Base-by-base conservation (phyloP, 1,139 yeast species). In the Sugiyamaella paludigena region DNA sequence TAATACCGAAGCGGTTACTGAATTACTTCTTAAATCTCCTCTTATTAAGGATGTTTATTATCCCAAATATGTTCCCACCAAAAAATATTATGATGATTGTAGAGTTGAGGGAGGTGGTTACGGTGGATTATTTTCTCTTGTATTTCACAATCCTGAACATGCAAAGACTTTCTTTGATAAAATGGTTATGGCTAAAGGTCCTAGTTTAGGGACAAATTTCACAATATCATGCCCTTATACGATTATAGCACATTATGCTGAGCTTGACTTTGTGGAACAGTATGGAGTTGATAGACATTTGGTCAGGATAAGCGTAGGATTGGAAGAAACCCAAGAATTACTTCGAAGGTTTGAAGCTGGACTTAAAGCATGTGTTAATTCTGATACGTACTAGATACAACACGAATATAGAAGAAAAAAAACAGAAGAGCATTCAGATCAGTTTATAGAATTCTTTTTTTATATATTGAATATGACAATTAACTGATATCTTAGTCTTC, bases 191-290 rank as follows among this genome's bases (percentile, higher is more conserved):
- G 87, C 92, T 55, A 92, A 92, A 67, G 98, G 98, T 2, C 98
- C 98, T 3, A 86, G 95, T 13, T 75, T 92, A 58, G 98, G 98
- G 4, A 89, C 98, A 0, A 92, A 88, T 67, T 88, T 89, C 71
- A 88, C 98, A 0, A 74, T 91, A 60, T 91, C 88, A 4, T 88
- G 95, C 63, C 98, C 98, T 7, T 92, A 92, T 67, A 79, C 96
- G 2, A 79, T 92, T 42, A 75, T 92, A 53, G 97, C 97, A 0
- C 97, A 92, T 67, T 91, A 82, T 65, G 76, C 73, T 43, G 98
- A 91, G 65, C 71, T 89, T 51, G 95, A 87, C 53, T 91, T 84
- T 65, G 84, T 87, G 24, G 87, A 78, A 50, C 73, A 82, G 59
- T 89, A 87, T 82, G 97, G 95, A 2, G 89, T 92, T 28, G 96